Base-by-base conservation (phyloP, 148 eudicot species). In the Rheum nobile region DNA sequence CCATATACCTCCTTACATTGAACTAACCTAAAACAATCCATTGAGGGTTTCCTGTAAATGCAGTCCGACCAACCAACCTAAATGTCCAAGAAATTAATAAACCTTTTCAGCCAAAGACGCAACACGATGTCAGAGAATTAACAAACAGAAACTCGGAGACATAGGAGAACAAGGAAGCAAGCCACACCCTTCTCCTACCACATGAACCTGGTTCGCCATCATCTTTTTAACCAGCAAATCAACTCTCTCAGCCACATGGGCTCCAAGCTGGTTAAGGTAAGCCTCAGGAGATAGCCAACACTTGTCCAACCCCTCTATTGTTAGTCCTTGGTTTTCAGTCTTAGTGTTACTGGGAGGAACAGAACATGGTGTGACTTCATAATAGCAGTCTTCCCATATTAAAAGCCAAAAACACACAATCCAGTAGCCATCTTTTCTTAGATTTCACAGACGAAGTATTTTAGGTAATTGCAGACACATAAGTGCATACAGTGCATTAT, bases 341-440 rank as follows among this genome's bases (percentile, higher is more conserved):
- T 76, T 78, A 75, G 84, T 54, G 67, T 35, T 78, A 52, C 48
- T 67, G 17, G 81, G 77, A 47, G 78, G 72, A 77, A 55, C 50
- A 35, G 88, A 48, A 80, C 77, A 81, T 26, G 82, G 72, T 50
- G 80, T 42, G 17, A 88, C 72, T 79, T 81, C 88, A 76, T 85
- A 83, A 79, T 90, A 88, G 77, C 87, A 90, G 63, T 92, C 99
- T 84, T 95, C 99, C 97, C 99, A 95, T 75, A 92, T 92, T 72
- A 95, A 77, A 77, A 95, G 85, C 87, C 99, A 14, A 16, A 65
- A 14, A 6, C 70, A n/a, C 22, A 32, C 38, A 65, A 34, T 65
- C 70, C 21, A 5, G 1, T 65, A 24, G 70, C 39, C 70, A 14
- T 16, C 22, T 13, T 32, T 14, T 65, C 70, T 32, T 65, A 65